Percentiles rank a stretch among this genome's conserved stretches.
phyloP scores from a whole-genome alignment of 2,329 filamentous ascomycete genomes.

The Aschersonia sp. region DNA sequence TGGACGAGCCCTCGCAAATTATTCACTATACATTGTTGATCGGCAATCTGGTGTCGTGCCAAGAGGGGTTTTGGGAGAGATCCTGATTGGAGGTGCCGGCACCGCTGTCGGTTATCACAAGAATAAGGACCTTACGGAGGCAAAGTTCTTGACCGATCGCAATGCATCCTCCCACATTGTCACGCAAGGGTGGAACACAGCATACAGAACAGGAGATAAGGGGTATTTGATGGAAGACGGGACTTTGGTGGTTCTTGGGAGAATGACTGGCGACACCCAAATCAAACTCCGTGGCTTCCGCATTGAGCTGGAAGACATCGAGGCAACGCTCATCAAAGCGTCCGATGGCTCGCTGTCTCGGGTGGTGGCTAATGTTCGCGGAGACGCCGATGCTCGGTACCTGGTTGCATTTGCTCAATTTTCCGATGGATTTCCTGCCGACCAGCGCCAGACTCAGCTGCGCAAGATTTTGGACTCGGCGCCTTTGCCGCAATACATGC shows the following conservation, averaged over 20 bases:
- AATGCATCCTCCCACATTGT: constrained; percentile 5
- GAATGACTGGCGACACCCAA: constrained; percentile 25
- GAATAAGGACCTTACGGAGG: constrained; percentile 5
- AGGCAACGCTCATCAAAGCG: constrained; percentile 9
- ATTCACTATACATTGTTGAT: background rate
- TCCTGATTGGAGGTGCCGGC: constrained; percentile 15
- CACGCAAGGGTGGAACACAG: constrained; percentile 1
- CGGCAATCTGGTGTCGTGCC: background rate
- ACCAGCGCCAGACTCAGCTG: background rate
- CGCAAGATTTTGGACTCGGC: background rate
- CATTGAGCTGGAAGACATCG: constrained; percentile 29
- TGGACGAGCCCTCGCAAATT: background rate
- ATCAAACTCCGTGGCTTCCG: constrained; percentile 30
- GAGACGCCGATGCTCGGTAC: background rate
- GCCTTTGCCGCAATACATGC: constrained; percentile 2
- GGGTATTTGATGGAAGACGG: constrained; percentile 19
- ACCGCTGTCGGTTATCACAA: constrained; percentile 22
- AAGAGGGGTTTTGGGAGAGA: constrained; percentile 16
- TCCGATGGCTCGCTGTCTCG: constrained; percentile 7
- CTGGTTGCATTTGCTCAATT: background rate
- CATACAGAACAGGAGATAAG: constrained; percentile 17
- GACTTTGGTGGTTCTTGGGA: constrained; percentile 18
- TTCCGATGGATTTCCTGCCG: background rate
- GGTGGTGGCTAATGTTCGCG: constrained; percentile 8
- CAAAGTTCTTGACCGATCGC: constrained; percentile 2